Base-by-base conservation (phyloP, 345 rosid genomes). In the Adansonia digitata region DNA sequence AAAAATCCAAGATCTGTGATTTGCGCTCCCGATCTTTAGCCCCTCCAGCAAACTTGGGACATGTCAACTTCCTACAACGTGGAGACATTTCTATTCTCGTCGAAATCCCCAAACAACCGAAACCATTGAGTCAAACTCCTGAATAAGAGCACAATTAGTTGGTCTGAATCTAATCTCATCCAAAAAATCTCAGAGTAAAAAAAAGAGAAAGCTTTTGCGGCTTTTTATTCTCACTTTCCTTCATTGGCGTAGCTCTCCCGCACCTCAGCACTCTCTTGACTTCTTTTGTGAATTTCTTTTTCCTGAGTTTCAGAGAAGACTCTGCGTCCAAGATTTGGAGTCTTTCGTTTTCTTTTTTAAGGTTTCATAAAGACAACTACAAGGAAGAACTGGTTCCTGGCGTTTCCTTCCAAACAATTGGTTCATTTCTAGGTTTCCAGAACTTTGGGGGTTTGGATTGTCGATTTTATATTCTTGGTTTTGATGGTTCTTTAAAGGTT, bases 401-500 rank as follows among this genome's bases (percentile, higher is more conserved):
- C 18, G 17, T 39, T 14, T 59, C 39, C 13, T 20, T 15, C 39
- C 29, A 5, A 59, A 29, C 39, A 39, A 59, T 59, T 39, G 64
- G 35, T 60, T 60, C 20, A 26, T 27, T 60, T 59, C 64, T 15
- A 5, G n/a, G 13, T 59, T 29, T 60, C 65, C 65, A 15, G 40
- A 60, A 60, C 39, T 60, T 15, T 60, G 40, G 40, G 65, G 39
- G 14, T 6, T 29, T 0, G 65, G 65, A 20, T 14, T 29, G 14
- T 60, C 65, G 65, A 57, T 37, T 63, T 20, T 0, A n/a, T 10
- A 4, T 4, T n/a, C 4, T 43, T 4, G 51, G 31, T 20, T 40
- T 67, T 67, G 39, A 67, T 67, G 71, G 53, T 37, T 24, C 18
- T 67, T 1, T 67, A 67, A 67, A 67, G 71, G 71, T 67, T 12